phyloP scores from a whole-genome alignment of 1,284 basidiomycete genomes.

The Rhizopogon hawkerae region DNA sequence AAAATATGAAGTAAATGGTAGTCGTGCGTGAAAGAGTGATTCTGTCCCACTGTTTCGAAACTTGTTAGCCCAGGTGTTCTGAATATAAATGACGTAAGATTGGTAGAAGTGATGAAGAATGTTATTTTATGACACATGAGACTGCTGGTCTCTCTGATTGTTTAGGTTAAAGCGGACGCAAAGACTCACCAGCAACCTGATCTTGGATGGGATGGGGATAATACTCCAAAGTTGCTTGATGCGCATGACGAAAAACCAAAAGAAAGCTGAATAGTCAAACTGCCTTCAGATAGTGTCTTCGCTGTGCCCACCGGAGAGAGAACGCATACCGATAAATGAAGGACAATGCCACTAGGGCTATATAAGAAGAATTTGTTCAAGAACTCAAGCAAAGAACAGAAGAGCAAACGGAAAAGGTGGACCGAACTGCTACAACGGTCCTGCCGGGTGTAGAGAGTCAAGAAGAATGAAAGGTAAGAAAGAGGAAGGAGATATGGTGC shows the following conservation, averaged over 20 bases:
- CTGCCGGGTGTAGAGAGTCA: conserved; percentile 38
- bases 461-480: conserved; percentile 18
- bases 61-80: neutral
- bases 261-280: neutral
- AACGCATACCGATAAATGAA: conserved; percentile 19
- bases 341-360: conserved; percentile 42
- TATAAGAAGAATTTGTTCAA: conserved; percentile 10
- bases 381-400: conserved; percentile 6
- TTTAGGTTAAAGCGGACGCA: neutral
- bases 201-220: conserved; percentile 34
- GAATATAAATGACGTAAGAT: neutral
- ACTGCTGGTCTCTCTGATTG: neutral
- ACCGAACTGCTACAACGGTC: conserved; percentile 33
- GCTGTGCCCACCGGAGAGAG: conserved; percentile 2
- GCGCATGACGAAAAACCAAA: conserved; percentile 31
- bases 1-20: conserved; percentile 57
- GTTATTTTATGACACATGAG: neutral
- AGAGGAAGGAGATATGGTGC: conserved; percentile 7
- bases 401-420: neutral
- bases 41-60: conserved; percentile 49
- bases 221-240: conserved; percentile 35
- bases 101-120: neutral
- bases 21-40: conserved; percentile 62
- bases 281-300: neutral
- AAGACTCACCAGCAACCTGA: conserved; percentile 46